These are phyloP conservation scores for Dryadomyces sulphureus DNA, from an alignment of 2,329 filamentous ascomycete species.

Conservation along the genomic window DNA sequence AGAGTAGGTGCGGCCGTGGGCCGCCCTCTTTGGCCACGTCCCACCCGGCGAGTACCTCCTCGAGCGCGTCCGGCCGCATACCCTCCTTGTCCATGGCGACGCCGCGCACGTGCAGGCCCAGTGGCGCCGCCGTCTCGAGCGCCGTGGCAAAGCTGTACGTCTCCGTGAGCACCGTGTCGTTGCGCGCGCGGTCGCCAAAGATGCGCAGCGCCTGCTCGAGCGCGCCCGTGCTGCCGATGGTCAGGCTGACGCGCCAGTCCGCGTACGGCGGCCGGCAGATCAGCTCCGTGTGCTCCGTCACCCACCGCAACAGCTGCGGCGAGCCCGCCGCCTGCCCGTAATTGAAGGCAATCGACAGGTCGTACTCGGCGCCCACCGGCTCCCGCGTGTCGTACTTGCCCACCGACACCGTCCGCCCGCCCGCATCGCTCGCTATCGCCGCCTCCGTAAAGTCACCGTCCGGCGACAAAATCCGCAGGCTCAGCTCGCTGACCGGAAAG, in stretches of 20 bases:
- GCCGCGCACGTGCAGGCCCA: constrained; percentile 37
- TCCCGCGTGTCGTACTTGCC: constrained; percentile 67
- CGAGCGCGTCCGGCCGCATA: constrained; percentile 34
- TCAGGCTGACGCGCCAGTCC: constrained; percentile 79
- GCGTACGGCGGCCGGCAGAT: constrained; percentile 75
- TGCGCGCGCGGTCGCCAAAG: constrained; percentile 53
- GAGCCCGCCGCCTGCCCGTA: constrained; percentile 81
- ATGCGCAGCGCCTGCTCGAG: constrained; percentile 75
- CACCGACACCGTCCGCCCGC: constrained; percentile 46
- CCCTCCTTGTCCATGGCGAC: constrained; percentile 38
- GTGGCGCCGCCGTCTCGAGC: constrained; percentile 39
- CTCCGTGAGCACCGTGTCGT: constrained; percentile 72
- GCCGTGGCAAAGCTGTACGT: constrained; percentile 79
- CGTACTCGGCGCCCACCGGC: constrained; percentile 28
- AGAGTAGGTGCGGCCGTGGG: constrained; percentile 36
- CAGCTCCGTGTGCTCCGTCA: constrained; percentile 92
- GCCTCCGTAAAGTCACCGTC: constrained; percentile 53
- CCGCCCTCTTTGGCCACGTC: constrained; percentile 21
- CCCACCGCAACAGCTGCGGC: constrained; percentile 74
- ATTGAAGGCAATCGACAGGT: constrained; percentile 81
- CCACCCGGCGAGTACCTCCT: constrained; percentile 35
- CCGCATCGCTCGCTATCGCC: constrained; percentile 35
- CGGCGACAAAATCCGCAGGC: constrained; percentile 55
- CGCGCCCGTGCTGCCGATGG: constrained; percentile 71
- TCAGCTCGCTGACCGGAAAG: constrained; percentile 77